Evolutionary conservation across 192 early-diverging fungal genomes (phyloP), one percentile per base, ranked within the genome.

Genomic region (Mortierella claussenii): DNA sequence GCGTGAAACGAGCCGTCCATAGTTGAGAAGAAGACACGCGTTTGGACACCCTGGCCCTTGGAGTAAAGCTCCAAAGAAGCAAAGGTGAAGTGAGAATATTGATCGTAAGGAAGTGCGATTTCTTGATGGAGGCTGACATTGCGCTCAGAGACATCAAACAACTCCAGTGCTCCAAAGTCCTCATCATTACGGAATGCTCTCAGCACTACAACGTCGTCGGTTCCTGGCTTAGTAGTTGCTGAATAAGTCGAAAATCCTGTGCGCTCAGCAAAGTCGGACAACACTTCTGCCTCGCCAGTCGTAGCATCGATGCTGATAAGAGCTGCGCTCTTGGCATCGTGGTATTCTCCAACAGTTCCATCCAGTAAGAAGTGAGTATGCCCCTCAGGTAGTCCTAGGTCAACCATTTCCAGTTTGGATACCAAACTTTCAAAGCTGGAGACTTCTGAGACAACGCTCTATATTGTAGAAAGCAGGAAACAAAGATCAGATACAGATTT

Each of bases 1-100:
- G 80, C 74, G 69, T 69, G 82, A 52, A 80, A 84, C 18, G 78
- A 91, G 24, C 89, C 90, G 56, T 89, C 87, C 28, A 65, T 57
- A n/a, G 89, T 89, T n/a, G 85, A 79, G 8, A 87, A 70, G 27
- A 87, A 79, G 27, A 87, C 60, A 32, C 82, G 85, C 15, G 62
- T 55, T 24, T 82, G 75, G 17, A 40, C 52, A 31, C 67, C 68
- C 36, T 73, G 55, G 9, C 85, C 84, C 49, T 80, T 81, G 37
- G 61, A 69, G 48, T 36, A 68, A 2, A 64, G 31, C 27, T 81
- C 78, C 46, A 78, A 12, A 0, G 64, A 43, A 5, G 60, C 43
- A 42, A 63, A 79, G 21, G 59, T 28, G 37, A 66, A 60, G 18
- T 69, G 68, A 6, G 58, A 36, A 46, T 62, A 40, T 42, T 46